Evolutionary conservation across 2,329 filamentous ascomycete species (phyloP).

Genomic region (Teratosphaeria gauchensis): DNA sequence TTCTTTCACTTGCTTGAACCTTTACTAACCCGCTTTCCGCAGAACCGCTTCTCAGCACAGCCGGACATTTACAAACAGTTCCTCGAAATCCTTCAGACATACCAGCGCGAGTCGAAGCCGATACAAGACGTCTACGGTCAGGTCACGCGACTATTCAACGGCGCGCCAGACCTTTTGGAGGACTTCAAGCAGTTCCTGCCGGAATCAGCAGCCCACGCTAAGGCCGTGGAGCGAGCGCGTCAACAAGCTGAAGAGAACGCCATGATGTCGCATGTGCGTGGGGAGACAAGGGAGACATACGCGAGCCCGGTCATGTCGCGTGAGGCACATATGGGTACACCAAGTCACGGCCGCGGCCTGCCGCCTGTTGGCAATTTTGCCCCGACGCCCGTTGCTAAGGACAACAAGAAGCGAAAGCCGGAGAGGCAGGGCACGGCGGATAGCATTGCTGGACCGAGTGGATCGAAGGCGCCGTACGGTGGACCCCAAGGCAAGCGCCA

Average conservation of each 20-base stretch:
- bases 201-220: conserved; percentile 67
- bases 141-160: conserved; percentile 87
- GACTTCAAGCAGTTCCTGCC: conserved; percentile 98
- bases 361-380: conserved; percentile 94
- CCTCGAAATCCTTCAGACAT: conserved; percentile 93
- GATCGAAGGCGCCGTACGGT: conserved; percentile 13
- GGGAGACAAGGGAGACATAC: conserved; percentile 35
- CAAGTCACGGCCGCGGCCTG: conserved; percentile 41
- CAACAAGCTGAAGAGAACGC: conserved; percentile 60
- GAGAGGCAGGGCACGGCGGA: conserved; percentile 47
- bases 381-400: conserved; percentile 68
- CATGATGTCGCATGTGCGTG: conserved; percentile 54
- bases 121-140: conserved; percentile 98
- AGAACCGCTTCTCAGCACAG: conserved; percentile 95
- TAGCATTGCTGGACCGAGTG: conserved; percentile 21
- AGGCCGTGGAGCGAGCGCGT: conserved; percentile 44
- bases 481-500: conserved; percentile 48
- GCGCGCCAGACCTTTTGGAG: conserved; percentile 86
- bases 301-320: conserved; percentile 26
- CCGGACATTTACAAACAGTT: conserved; percentile 99
- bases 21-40: background rate
- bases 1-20: background rate
- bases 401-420: conserved; percentile 73
- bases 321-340: conserved; percentile 30
- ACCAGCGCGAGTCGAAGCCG: conserved; percentile 93